A percentile compares a stretch with the other conserved stretches of the same genome.
Conservation (phyloP, 2,329 filamentous ascomycete species). For the Monilinia fructigena region DNA sequence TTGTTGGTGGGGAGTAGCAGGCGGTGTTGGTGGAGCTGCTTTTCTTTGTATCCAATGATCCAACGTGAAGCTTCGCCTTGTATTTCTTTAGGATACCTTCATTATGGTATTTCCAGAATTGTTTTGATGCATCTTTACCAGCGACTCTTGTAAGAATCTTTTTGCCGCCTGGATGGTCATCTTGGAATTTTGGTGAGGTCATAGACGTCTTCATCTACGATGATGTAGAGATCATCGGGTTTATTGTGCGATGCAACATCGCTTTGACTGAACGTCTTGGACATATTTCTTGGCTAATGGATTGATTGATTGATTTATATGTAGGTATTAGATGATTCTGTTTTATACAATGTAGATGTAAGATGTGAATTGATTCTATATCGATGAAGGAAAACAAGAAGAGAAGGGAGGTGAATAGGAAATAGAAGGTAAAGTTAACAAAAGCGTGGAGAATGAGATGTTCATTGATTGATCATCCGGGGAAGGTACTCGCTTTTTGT, state of each 20-base stretch:
- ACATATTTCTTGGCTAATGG: conserved; percentile 64
- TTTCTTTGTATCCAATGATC: conserved; percentile 86
- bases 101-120: conserved; percentile 43
- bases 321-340: neutral
- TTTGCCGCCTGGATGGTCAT: conserved; percentile 65
- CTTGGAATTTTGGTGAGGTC: conserved; percentile 86
- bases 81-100: conserved; percentile 53
- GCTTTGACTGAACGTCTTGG: conserved; percentile 76
- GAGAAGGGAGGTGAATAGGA: neutral
- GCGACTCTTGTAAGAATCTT: conserved; percentile 40
- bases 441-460: neutral
- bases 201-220: conserved; percentile 93
- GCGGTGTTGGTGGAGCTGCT: conserved; percentile 52
- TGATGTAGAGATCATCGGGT: conserved; percentile 78
- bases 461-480: neutral
- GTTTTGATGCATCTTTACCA: conserved; percentile 40
- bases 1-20: conserved; percentile 47
- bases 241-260: conserved; percentile 95
- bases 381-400: neutral
- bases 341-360: neutral
- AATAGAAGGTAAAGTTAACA: neutral
- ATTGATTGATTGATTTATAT: no score
- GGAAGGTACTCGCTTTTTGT: conserved; percentile 6
- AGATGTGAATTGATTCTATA: neutral
- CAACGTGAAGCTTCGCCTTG: conserved; percentile 84